A percentile compares a stretch with the other conserved stretches of the same genome.
Evolutionary conservation across 164 flowering plant species (phyloP).

Genomic region (Protea cynaroides): DNA sequence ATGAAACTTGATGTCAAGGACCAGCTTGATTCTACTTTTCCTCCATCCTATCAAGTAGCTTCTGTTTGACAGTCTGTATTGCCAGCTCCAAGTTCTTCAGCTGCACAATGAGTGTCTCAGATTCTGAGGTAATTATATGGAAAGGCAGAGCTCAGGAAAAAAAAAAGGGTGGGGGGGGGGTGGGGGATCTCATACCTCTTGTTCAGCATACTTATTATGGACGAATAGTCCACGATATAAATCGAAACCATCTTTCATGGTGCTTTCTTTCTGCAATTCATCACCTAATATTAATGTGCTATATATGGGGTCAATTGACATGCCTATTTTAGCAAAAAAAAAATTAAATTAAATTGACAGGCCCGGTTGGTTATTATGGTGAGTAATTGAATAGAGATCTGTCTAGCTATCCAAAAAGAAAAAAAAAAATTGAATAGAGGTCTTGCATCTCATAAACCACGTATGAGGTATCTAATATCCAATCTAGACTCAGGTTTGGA

Average conservation of each 20-base stretch:
- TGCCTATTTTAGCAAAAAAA: no score
- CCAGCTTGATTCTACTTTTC: neutral
- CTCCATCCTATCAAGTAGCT: slow-evolving; percentile 25
- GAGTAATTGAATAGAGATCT: no score
- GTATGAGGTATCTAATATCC: neutral
- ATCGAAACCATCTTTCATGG: slow-evolving; percentile 49
- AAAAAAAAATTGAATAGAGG: no score
- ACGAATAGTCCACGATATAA: slow-evolving; percentile 54
- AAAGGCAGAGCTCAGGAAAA: neutral
- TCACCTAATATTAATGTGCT: neutral
- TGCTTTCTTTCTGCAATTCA: slow-evolving; percentile 48
- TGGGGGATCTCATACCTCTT: slow-evolving; percentile 40
- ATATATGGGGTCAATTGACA: no score
- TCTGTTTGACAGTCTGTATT: slow-evolving; percentile 38
- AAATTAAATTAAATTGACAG: no score
- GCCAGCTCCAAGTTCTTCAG: slow-evolving; percentile 47
- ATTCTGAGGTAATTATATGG: neutral
- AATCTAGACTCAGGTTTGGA: no score
- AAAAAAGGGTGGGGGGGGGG: neutral
- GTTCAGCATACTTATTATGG: slow-evolving; percentile 53
- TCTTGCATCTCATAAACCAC: no score
- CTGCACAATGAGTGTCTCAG: slow-evolving; percentile 25
- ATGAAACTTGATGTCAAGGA: no score
- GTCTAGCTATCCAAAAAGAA: neutral
- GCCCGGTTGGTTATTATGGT: no score